phyloP scores from a whole-genome alignment of 345 rosid genomes.

The Aquilaria sinensis region DNA sequence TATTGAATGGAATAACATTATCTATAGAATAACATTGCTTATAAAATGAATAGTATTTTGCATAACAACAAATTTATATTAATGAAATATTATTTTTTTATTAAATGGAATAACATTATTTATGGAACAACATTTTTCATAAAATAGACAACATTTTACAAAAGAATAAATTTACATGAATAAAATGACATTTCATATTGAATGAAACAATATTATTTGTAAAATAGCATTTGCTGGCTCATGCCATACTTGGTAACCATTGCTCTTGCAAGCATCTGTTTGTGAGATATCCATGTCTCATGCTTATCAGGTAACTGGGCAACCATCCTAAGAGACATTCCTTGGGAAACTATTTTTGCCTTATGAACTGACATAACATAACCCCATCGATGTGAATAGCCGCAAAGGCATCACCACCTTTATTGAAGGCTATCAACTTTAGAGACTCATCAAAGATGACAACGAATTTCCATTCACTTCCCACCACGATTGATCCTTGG shows the following conservation, averaged over 20 bases:
- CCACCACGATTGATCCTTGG: constrained; percentile 94
- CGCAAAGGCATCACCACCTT: constrained; percentile 90
- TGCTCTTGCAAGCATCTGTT: constrained; percentile 90
- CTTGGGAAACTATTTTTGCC: constrained; percentile 87
- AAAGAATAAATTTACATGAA: no score
- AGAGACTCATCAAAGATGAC: constrained; percentile 74
- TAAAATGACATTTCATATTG: no score
- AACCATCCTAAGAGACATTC: constrained; percentile 90
- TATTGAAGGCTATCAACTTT: constrained; percentile 70
- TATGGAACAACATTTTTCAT: no score
- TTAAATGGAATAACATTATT: no score
- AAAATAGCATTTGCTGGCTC: constrained; percentile 52
- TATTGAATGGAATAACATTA: no score
- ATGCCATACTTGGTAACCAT: constrained; percentile 92
- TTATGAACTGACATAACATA: constrained; percentile 71
- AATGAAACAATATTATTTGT: no score
- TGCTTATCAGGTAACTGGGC: constrained; percentile 83
- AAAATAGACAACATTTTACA: no score
- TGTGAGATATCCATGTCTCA: constrained; percentile 57
- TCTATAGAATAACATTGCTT: no score
- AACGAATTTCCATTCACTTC: constrained; percentile 85
- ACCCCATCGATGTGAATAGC: constrained; percentile 86
- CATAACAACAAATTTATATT: no score
- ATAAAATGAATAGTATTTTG: no score
- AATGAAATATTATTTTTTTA: no score